Percentiles rank a stretch among this genome's conserved stretches.
Evolutionary conservation across 352 stramenopile species (phyloP).

Genomic region (Thraustotheca clavata): DNA sequence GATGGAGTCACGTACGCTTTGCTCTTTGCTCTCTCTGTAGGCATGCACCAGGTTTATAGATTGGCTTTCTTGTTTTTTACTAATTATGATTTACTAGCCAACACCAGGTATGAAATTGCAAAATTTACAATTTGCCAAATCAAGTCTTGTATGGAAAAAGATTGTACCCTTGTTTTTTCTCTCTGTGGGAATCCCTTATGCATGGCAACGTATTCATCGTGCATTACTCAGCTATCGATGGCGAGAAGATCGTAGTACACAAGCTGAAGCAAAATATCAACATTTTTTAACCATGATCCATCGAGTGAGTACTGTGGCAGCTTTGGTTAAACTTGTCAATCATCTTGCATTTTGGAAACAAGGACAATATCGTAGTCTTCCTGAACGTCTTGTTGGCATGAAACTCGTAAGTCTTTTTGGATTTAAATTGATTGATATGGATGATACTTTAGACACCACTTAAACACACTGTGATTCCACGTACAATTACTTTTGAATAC

Average conservation of each 20-base stretch:
- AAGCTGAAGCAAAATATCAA: conserved; percentile 20
- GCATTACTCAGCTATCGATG: conserved; percentile 12
- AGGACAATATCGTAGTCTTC: conserved; percentile 58
- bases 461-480: conserved; percentile 25
- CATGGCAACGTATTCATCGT: conserved; percentile 58
- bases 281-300: conserved; percentile 48
- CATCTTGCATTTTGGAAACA: conserved; percentile 64
- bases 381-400: conserved; percentile 57
- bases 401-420: conserved; percentile 39
- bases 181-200: conserved; percentile 59
- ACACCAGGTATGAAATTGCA: conserved; percentile 81
- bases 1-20: conserved; percentile 42
- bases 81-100: conserved; percentile 27
- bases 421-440: too few relatives aligned
- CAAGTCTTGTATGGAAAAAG: conserved; percentile 39
- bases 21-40: conserved; percentile 58
- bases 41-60: conserved; percentile 40
- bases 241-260: conserved; percentile 11
- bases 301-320: conserved; percentile 56
- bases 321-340: conserved; percentile 61
- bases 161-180: conserved; percentile 54
- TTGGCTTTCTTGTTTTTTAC: neutral
- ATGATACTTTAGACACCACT: neutral
- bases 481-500: conserved; percentile 81
- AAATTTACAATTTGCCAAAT: conserved; percentile 52